A percentile compares a stretch with the other conserved stretches of the same genome.
Conservation (phyloP, 2,329 filamentous ascomycete species). For the Rhynchosporium secalis region DNA sequence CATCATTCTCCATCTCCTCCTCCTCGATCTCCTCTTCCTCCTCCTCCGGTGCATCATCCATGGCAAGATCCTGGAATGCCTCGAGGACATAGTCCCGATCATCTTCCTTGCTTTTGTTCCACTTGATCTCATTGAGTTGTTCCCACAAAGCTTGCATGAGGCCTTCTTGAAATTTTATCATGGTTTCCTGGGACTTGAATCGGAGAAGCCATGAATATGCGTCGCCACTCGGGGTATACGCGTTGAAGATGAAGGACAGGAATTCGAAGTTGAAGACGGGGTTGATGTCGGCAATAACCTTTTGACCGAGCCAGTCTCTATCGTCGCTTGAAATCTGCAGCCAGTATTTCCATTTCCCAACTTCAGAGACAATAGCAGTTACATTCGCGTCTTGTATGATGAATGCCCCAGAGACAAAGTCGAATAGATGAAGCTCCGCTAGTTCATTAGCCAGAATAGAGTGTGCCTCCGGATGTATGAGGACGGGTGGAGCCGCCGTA, state of each 20-base stretch:
- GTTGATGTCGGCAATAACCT: constrained; percentile 87
- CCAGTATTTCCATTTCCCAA: constrained; percentile 95
- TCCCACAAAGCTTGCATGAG: constrained; percentile 97
- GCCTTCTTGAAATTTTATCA: constrained; percentile 89
- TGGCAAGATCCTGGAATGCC: constrained; percentile 89
- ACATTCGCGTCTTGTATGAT: constrained; percentile 58
- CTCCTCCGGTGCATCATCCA: constrained; percentile 73
- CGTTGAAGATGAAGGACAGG: constrained; percentile 98
- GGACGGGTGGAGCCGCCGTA: constrained; percentile 60
- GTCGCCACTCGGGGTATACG: constrained; percentile 83
- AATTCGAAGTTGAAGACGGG: constrained; percentile 99
- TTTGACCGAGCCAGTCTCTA: constrained; percentile 83
- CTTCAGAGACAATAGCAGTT: constrained; percentile 77
- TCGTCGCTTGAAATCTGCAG: constrained; percentile 77
- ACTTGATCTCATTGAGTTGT: constrained; percentile 90
- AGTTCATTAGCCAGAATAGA: constrained; percentile 74
- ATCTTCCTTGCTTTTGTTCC: constrained; percentile 87
- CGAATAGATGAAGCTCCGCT: constrained; percentile 90
- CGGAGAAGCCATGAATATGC: constrained; percentile 95
- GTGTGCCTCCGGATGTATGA: constrained; percentile 62
- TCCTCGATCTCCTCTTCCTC: constrained; percentile 51
- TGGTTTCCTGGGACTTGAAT: constrained; percentile 78
- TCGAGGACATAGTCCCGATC: constrained; percentile 94
- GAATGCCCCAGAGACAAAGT: constrained; percentile 85
- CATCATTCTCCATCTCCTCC: constrained; percentile 58